Conservation (phyloP, 257 asterid species). For the Capsicum chinense region DNA sequence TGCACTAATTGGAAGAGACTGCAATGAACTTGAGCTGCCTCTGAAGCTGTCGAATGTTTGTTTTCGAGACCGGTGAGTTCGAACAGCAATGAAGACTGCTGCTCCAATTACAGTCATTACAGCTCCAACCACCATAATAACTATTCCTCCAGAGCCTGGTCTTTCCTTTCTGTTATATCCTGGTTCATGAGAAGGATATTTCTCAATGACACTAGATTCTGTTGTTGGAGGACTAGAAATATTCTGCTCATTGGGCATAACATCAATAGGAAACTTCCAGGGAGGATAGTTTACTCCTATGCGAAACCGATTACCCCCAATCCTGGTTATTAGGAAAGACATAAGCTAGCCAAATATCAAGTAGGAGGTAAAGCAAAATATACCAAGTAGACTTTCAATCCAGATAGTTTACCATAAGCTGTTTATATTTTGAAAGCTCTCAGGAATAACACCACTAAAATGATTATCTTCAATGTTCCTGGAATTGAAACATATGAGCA, state of each 20-base stretch:
- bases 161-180: slow-evolving; percentile 46
- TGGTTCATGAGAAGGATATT: slow-evolving; percentile 48
- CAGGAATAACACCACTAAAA: slow-evolving; percentile 94
- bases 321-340: slow-evolving; percentile 48
- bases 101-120: slow-evolving; percentile 57
- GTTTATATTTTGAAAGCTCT: slow-evolving; percentile 62
- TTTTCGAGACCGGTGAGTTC: slow-evolving; percentile 36
- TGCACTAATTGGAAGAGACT: slow-evolving; percentile 51
- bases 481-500: slow-evolving; percentile 32
- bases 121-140: slow-evolving; percentile 52
- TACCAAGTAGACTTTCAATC: not conserved
- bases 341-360: slow-evolving; percentile 13
- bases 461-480: slow-evolving; percentile 94
- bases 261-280: slow-evolving; percentile 73
- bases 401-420: slow-evolving; percentile 62
- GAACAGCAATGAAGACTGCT: slow-evolving; percentile 43
- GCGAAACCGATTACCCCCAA: slow-evolving; percentile 76
- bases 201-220: slow-evolving; percentile 65
- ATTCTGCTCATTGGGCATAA: slow-evolving; percentile 55
- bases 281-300: slow-evolving; percentile 66
- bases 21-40: slow-evolving; percentile 47
- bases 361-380: slow-evolving; percentile 19
- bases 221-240: slow-evolving; percentile 64
- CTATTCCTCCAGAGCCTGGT: slow-evolving; percentile 45
- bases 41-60: slow-evolving; percentile 36